Base-by-base conservation (phyloP, 768 basidiomycete species). In the Rhizopogon vesiculosus region DNA sequence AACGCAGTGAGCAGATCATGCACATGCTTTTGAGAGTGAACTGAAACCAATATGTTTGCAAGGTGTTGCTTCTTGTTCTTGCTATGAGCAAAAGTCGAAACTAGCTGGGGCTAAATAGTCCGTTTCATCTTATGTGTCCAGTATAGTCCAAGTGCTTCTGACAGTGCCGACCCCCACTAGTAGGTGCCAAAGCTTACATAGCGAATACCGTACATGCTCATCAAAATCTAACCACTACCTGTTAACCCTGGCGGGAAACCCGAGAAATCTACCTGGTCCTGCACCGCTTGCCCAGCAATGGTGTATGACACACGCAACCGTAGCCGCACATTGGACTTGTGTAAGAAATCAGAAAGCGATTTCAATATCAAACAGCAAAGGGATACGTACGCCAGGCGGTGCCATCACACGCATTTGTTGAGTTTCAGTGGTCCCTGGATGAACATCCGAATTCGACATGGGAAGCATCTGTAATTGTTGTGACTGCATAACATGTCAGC, bases 391-490 rank as follows among this genome's bases (percentile, higher is more conserved):
- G 38, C 94, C 94, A 7, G 80, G 78, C 3, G 93, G 93, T 10
- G 93, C 92, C 29, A 91, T 78, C 40, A 99, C 85, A 9, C 93
- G 83, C 90, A 99, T 89, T 67, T 96, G 93, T 67, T 98, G 97
- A 9, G 94, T 96, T 70, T 98, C 96, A 15, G 83, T 81, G 8
- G 84, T 74, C 1, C 93, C 92, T 0, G 91, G 86, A 35, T 72
- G 74, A 42, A 99, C 79, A 51, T 83, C 87, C 10, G 87, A 78
- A 69, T 87, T 93, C 5, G 93, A 93, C 89, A 98, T 98, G 6
- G 96, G 93, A 55, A 93, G 78, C 96, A 99, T 99, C 69, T 98
- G 95, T 54, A 99, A 71, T 68, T 97, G 94, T 72, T 97, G 95
- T 0, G 94, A 91, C 93, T 98, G 65, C 3, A 45, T 6, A 33